Percentiles rank a stretch among this genome's conserved stretches.
phyloP scores from a whole-genome alignment of 129 eudicot genomes.

The Kitagawia praeruptora region DNA sequence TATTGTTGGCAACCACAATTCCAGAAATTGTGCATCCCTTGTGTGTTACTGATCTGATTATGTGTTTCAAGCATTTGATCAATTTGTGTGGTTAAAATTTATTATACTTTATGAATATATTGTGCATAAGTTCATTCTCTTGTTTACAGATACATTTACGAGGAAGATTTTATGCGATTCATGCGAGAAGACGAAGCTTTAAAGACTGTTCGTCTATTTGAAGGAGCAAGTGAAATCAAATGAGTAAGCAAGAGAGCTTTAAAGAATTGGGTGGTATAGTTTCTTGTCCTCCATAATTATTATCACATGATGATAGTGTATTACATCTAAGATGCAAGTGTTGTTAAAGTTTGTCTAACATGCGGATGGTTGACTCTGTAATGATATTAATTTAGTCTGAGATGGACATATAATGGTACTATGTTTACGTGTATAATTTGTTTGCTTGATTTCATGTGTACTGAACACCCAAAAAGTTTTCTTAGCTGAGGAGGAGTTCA shows the following conservation, averaged over 20 bases:
- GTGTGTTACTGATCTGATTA: neutral
- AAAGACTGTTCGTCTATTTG: slow-evolving; percentile 43
- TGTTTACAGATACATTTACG: slow-evolving; percentile 27
- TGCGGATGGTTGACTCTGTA: neutral
- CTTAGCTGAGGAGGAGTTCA: no score
- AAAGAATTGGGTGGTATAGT: slow-evolving; percentile 49
- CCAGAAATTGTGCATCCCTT: neutral
- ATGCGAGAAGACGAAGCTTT: slow-evolving; percentile 47
- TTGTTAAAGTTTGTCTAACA: neutral
- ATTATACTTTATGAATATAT: no score
- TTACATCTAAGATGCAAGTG: neutral
- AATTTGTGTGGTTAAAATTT: no score
- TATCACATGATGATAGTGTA: neutral
- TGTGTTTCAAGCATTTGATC: neutral
- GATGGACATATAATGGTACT: no score
- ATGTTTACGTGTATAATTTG: no score
- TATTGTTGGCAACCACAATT: neutral
- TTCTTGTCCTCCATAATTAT: neutral
- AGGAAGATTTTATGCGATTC: slow-evolving; percentile 48
- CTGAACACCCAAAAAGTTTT: no score
- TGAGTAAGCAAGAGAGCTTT: slow-evolving; percentile 38
- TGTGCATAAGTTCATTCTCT: neutral
- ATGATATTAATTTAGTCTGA: no score
- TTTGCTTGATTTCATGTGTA: no score
- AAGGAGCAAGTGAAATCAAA: slow-evolving; percentile 32